These are phyloP conservation scores for Phlebopus sp. DNA, from an alignment of 1,284 basidiomycete species.

Conservation along the genomic window DNA sequence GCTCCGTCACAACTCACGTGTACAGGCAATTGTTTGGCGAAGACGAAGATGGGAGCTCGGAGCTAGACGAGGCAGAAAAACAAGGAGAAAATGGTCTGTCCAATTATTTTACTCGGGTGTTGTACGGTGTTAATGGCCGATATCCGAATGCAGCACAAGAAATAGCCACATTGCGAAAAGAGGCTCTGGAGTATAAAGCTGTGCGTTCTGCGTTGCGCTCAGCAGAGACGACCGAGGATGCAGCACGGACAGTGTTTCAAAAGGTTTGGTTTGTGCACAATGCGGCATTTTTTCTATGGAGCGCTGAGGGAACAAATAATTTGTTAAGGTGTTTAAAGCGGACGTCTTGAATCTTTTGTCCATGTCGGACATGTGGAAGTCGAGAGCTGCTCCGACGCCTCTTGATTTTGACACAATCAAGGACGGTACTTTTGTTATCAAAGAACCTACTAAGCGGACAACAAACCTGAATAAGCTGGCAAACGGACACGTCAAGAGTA, in stretches of 20 bases:
- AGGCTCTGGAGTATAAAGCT: conserved; percentile 83
- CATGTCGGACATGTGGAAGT: conserved; percentile 99
- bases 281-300: background rate
- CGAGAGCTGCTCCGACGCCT: conserved; percentile 80
- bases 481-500: conserved; percentile 27
- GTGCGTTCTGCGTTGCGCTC: conserved; percentile 68
- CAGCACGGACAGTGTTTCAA: conserved; percentile 75
- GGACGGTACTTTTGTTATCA: conserved; percentile 53
- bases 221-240: conserved; percentile 42
- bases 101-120: background rate
- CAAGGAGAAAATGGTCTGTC: conserved; percentile 80
- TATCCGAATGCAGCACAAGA: conserved; percentile 65
- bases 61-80: conserved; percentile 83
- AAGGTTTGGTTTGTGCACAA: conserved; percentile 57
- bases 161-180: conserved; percentile 86
- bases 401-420: conserved; percentile 77
- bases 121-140: conserved; percentile 2
- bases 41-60: conserved; percentile 74
- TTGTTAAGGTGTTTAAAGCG: conserved; percentile 73
- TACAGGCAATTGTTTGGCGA: conserved; percentile 91
- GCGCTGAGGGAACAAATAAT: background rate
- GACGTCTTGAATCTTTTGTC: conserved; percentile 88
- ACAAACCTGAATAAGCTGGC: conserved; percentile 17
- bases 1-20: background rate
- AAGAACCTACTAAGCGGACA: conserved; percentile 13